A percentile compares a stretch with the other conserved stretches of the same genome.
Conservation (phyloP, 495 filamentous ascomycete genomes). For the Xylaria acuta region DNA sequence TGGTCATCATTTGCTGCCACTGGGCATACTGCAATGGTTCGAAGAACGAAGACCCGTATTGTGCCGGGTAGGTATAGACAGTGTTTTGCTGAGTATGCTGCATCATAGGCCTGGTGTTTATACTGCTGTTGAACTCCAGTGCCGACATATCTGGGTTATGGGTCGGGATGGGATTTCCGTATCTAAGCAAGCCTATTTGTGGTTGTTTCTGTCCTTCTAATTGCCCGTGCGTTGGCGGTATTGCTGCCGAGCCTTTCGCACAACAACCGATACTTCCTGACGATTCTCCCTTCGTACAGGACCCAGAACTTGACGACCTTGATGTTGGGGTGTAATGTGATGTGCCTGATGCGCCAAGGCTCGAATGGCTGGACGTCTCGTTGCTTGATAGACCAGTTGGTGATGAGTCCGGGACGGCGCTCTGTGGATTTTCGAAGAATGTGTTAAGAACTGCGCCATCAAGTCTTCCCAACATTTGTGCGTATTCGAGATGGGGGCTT, state of each 20-base stretch:
- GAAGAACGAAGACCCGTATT: slow-evolving; percentile 47
- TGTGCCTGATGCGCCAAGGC: slow-evolving; percentile 28
- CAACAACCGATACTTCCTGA: slow-evolving; percentile 32
- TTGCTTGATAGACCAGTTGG: slow-evolving; percentile 25
- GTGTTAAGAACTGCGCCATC: slow-evolving; percentile 10
- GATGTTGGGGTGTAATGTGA: slow-evolving; percentile 33
- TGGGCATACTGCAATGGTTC: slow-evolving; percentile 50
- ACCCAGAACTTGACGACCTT: slow-evolving; percentile 22
- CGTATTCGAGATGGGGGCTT: slow-evolving; percentile 3
- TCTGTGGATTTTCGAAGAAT: slow-evolving; percentile 18
- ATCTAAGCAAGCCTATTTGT: slow-evolving; percentile 14
- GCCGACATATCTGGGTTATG: neutral
- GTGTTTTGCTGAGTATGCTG: slow-evolving; percentile 29
- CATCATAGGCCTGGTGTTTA: slow-evolving; percentile 15
- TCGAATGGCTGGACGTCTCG: slow-evolving; percentile 28
- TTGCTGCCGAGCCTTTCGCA: neutral
- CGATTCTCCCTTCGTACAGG: slow-evolving; percentile 25
- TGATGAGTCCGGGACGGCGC: neutral
- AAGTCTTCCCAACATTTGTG: slow-evolving; percentile 20
- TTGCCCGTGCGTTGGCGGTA: slow-evolving; percentile 25
- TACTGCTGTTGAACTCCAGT: slow-evolving; percentile 8
- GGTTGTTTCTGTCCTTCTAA: slow-evolving; percentile 21
- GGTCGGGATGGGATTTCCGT: slow-evolving; percentile 15
- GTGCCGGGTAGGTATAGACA: slow-evolving; percentile 42
- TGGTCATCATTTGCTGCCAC: slow-evolving; percentile 44